Evolutionary conservation across 805 yeast species (phyloP).

Genomic region (Ogataea pini): DNA sequence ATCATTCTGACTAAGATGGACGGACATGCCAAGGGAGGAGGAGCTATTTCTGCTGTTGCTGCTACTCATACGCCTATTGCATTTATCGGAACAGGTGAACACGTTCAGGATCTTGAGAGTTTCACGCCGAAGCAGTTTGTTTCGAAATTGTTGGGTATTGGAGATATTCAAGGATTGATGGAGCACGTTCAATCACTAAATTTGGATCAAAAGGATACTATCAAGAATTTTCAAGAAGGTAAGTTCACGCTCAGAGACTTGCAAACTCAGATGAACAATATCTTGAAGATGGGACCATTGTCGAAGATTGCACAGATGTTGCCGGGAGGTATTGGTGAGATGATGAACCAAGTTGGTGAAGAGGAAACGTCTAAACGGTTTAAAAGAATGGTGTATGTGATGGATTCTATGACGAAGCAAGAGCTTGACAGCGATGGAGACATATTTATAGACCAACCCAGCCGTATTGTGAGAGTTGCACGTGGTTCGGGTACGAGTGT

Average conservation of each 20-base stretch:
- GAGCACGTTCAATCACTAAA: slow-evolving; percentile 90
- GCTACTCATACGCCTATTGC: slow-evolving; percentile 94
- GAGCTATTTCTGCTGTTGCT: slow-evolving; percentile 98
- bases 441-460: slow-evolving; percentile 75
- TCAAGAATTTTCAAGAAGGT: slow-evolving; percentile 93
- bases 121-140: slow-evolving; percentile 88
- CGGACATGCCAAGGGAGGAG: slow-evolving; percentile 99
- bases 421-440: slow-evolving; percentile 91
- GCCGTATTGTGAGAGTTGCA: slow-evolving; percentile 86
- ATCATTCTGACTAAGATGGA: slow-evolving; percentile 95
- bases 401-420: slow-evolving; percentile 94
- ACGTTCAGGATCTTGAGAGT: slow-evolving; percentile 86
- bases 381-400: slow-evolving; percentile 84
- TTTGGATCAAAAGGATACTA: slow-evolving; percentile 84
- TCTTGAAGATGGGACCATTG: slow-evolving; percentile 95
- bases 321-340: slow-evolving; percentile 83
- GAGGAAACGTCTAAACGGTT: slow-evolving; percentile 84
- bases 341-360: slow-evolving; percentile 86
- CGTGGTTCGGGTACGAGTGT: slow-evolving; percentile 93
- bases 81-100: slow-evolving; percentile 98
- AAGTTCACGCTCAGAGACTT: slow-evolving; percentile 89
- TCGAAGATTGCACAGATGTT: slow-evolving; percentile 94
- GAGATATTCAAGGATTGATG: slow-evolving; percentile 90
- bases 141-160: slow-evolving; percentile 91
- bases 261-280: slow-evolving; percentile 92